A percentile compares a stretch with the other conserved stretches of the same genome.
Evolutionary conservation across 768 basidiomycete genomes (phyloP).

Genomic region (Lepiota subincarnata): DNA sequence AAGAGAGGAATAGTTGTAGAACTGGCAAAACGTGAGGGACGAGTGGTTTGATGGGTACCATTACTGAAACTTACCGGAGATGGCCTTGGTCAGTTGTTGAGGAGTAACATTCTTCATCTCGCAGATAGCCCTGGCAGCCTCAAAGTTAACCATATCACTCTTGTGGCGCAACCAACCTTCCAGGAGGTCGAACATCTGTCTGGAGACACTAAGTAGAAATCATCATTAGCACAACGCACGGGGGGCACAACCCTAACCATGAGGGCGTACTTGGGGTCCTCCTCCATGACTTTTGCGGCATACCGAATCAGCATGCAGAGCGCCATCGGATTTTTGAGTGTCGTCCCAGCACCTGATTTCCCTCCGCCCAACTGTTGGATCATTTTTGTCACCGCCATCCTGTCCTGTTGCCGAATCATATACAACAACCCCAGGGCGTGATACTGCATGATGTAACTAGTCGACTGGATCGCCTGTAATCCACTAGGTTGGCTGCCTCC

Average conservation of each 20-base stretch:
- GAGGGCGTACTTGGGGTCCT: constrained; percentile 89
- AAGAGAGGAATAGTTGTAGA: constrained; percentile 92
- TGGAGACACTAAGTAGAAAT: constrained; percentile 61
- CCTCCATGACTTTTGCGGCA: constrained; percentile 98
- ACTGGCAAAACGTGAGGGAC: constrained; percentile 41
- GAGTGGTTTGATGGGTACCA: not conserved
- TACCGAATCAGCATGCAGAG: constrained; percentile 98
- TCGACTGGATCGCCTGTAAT: constrained; percentile 78
- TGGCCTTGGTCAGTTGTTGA: constrained; percentile 78
- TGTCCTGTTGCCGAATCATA: constrained; percentile 92
- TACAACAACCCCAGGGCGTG: constrained; percentile 93
- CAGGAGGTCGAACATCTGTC: constrained; percentile 88
- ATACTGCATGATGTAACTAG: constrained; percentile 94
- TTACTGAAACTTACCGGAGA: constrained; percentile 63
- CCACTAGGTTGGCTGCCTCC: constrained; percentile 45
- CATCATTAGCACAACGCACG: constrained; percentile 4
- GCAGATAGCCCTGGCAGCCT: constrained; percentile 95
- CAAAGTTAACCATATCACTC: constrained; percentile 99
- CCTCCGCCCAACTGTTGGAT: constrained; percentile 95
- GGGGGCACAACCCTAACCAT: not conserved
- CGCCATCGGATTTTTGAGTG: constrained; percentile 93
- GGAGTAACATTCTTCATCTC: constrained; percentile 86
- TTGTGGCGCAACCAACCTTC: constrained; percentile 97
- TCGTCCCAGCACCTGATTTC: constrained; percentile 77
- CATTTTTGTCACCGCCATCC: constrained; percentile 99